Evolutionary conservation across 179 eudicot genomes (phyloP), one percentile per base, ranked within the genome.

Genomic region (Spergularia azorica): DNA sequence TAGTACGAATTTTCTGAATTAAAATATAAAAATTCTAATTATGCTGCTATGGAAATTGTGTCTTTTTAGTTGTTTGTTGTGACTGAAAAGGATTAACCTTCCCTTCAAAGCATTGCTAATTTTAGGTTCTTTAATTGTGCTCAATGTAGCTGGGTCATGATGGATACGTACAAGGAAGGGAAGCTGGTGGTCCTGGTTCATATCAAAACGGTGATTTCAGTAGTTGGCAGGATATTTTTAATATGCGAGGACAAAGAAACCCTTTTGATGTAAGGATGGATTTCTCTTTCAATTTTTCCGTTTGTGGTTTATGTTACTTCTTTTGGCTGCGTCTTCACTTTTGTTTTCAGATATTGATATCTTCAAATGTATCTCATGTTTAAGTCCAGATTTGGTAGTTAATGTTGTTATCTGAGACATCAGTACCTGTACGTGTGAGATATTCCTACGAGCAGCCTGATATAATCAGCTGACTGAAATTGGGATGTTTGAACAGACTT

Each of bases 141-240:
- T 77, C 51, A 70, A 70, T 80, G 78, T 76, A 94, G 98, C 71
- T 93, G 82, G 98, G 98, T 54, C 98, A 91, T 78, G 97, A 91
- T 52, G 80, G 75, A 52, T 95, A 67, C 81, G 92, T 90, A 55
- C 83, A 66, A 66, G 79, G 80, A 67, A 86, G 83, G 66, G 84
- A 73, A 36, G 54, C 77, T 73, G 86, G 85, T 71, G 95, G 88
- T 72, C 63, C 76, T 66, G 81, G 70, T 51, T 69, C 79, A 7
- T 75, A 71, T 62, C 79, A 84, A 71, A 57, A 63, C 77, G 95
- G 86, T 46, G 50, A 46, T 21, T 84, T 83, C 69, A 77, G 79
- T 83, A 75, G 82, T 84, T 91, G 91, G 79, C 84, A 84, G 36
- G 86, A 86, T 83, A 55, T 87, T 55, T 87, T 86, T 64, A 20